Percentiles rank a stretch among this genome's conserved stretches.
phyloP scores from a whole-genome alignment of 106 monocot genomes.

The Allium sativum region DNA sequence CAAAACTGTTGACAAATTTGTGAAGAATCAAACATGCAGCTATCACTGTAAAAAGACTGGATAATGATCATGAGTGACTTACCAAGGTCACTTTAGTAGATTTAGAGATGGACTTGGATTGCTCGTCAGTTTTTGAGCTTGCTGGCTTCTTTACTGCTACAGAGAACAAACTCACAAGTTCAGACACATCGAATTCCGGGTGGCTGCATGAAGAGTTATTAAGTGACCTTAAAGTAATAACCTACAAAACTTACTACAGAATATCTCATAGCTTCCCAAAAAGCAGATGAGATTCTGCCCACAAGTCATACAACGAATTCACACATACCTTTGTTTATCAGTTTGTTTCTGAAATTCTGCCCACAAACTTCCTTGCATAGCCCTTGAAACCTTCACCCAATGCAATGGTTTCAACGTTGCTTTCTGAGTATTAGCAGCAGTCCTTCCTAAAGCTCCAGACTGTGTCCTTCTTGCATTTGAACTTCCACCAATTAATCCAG shows the following conservation, averaged over 20 bases:
- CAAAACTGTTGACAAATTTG: too few species aligned
- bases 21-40: too few species aligned
- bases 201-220: conserved; percentile 29
- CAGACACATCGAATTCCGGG: conserved; percentile 86
- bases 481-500: conserved; percentile 10
- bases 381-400: conserved; percentile 96
- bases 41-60: neutral
- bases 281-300: neutral
- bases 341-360: conserved; percentile 77
- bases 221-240: neutral
- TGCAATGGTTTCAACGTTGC: conserved; percentile 83
- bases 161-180: conserved; percentile 82
- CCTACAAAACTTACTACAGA: too few species aligned
- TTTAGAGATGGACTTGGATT: conserved; percentile 59
- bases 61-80: conserved; percentile 6
- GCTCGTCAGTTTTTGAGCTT: conserved; percentile 44
- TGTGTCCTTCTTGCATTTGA: conserved; percentile 2
- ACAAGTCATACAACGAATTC: neutral
- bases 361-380: conserved; percentile 95
- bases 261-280: neutral
- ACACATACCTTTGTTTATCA: conserved; percentile 59
- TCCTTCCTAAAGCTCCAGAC: conserved; percentile 7
- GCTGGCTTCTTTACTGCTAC: conserved; percentile 60
- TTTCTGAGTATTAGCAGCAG: neutral
- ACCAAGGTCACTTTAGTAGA: conserved; percentile 91